Evolutionary conservation across 1,284 basidiomycete genomes (phyloP), one percentile per base, ranked within the genome.

Genomic region (Trichosporon asahii): DNA sequence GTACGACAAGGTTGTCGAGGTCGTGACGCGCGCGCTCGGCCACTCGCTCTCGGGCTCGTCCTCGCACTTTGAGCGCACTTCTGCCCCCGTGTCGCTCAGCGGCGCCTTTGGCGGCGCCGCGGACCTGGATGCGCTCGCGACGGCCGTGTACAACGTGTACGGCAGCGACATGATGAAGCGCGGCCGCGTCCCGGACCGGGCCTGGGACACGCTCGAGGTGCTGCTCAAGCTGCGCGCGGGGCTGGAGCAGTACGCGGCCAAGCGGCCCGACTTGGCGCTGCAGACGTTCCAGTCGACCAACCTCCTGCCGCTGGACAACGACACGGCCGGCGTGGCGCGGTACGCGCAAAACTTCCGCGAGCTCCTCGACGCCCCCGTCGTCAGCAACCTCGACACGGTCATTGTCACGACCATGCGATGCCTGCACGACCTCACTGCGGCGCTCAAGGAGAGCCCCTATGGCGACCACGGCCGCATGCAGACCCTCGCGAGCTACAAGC

Each of bases 321-420:
- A 98, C 76, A 88, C 95, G 7, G 88, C 90, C 14, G 89, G 90
- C 77, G 94, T 95, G 77, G 94, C 93, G 37, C 88, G 91, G 68
- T 89, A 91, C 69, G 92, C 94, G 5, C 93, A 97, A 78, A 92
- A 95, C 77, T 95, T 98, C 85, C 91, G 91, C 80, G 89, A 92
- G 49, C 70, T 82, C 21, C 90, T 97, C 70, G 94, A 98, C 78
- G 86, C 87, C 70, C 88, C 91, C 4, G 86, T 98, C 76, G 92
- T 95, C 74, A 88, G 91, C 73, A 98, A 97, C 84, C 85, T 98
- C 79, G 93, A 94, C 78, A 89, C 90, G 4, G 92, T 97, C 79
- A 87, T 98, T 46, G 89, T 94, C 31, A 88, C 95, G 67, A 91
- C 92, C n/a, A 99, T 98, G 96, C 93, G 95, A 79, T 90, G 91